Base-by-base conservation (phyloP, 768 basidiomycete species). In the Lactarius vividus region DNA sequence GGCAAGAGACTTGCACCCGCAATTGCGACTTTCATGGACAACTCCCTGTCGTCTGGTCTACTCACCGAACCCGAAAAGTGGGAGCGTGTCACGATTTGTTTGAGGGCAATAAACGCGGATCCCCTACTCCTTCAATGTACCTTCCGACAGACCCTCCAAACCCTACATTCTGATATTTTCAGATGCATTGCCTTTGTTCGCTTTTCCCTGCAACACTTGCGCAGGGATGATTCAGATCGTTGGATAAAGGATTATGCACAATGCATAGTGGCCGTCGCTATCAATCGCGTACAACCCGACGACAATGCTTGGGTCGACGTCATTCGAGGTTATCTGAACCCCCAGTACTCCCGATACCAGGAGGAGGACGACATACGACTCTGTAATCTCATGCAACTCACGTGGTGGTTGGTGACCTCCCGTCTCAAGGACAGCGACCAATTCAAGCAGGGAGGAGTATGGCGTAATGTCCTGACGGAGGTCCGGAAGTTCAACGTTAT, bases 181-280 rank as follows among this genome's bases (percentile, higher is more conserved):
- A 49, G 46, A 49, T 5, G 23, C 46, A 26, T 13, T 2, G 46
- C 23, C 46, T 49, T 49, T 26, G 23, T 49, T 49, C 11, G 23
- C 46, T 49, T 49, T 15, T 23, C 46, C 46, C 23, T 49, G n/a
- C 23, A 49, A 49, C 46, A 18, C 3, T 15, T 23, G n/a, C 11
- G 11, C 46, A 13, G n/a, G 9, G 44, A 23, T 10, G 9, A 49
- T 49, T 11, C 23, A n/a, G 46, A 49, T 49, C 28, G 2, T 26
- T 58, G 37, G 39, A 4, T 54, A 16, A 39, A 28, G n/a, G 28
- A 56, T 29, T 44, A 57, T 37, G 55, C 59, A 57, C 54, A 39
- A 23, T 65, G 59, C 29, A 61, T 65, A 28, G 42, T 61, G 1
- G 64, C 64, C 33, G 23, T 61, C 23, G 59, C 59, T 23, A 52